These are phyloP conservation scores for Dendrocalamus sinicus DNA, from an alignment of 176 grass and related monocot species.

Conservation along the genomic window DNA sequence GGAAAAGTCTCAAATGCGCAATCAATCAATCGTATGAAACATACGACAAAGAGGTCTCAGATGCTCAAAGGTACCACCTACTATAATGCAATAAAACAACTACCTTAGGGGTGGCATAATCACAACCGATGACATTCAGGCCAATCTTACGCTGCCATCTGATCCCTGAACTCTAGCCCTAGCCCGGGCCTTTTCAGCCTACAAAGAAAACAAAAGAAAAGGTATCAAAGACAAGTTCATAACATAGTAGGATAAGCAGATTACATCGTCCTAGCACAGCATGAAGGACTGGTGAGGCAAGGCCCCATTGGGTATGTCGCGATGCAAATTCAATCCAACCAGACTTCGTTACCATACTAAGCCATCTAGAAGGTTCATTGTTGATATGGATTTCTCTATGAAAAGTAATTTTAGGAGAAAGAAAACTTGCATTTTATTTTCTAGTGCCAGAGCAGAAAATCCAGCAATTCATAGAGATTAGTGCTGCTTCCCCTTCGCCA, in stretches of 20 bases:
- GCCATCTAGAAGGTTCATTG: not conserved
- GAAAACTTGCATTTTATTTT: not conserved
- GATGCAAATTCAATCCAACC: not conserved
- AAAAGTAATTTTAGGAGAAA: not conserved
- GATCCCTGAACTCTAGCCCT: constrained; percentile 55
- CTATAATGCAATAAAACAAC: not conserved
- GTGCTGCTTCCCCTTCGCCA: not conserved
- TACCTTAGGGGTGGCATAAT: constrained; percentile 9
- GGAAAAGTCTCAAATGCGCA: not conserved
- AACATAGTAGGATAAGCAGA: not conserved
- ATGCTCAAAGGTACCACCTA: constrained; percentile 1
- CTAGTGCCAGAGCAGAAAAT: not conserved
- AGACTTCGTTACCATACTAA: not conserved
- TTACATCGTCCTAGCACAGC: not conserved
- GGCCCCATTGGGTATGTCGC: not conserved
- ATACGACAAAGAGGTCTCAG: not conserved
- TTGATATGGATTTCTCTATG: not conserved
- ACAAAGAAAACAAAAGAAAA: constrained; percentile 22
- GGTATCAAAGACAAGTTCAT: not conserved
- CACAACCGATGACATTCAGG: constrained; percentile 3
- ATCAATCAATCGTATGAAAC: not conserved
- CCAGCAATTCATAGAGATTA: not conserved
- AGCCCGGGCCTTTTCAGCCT: constrained; percentile 49
- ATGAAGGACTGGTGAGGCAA: not conserved
- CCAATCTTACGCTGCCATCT: constrained; percentile 33